Base-by-base conservation (phyloP, 768 basidiomycete genomes). In the Macrolepiota albuminosa region DNA sequence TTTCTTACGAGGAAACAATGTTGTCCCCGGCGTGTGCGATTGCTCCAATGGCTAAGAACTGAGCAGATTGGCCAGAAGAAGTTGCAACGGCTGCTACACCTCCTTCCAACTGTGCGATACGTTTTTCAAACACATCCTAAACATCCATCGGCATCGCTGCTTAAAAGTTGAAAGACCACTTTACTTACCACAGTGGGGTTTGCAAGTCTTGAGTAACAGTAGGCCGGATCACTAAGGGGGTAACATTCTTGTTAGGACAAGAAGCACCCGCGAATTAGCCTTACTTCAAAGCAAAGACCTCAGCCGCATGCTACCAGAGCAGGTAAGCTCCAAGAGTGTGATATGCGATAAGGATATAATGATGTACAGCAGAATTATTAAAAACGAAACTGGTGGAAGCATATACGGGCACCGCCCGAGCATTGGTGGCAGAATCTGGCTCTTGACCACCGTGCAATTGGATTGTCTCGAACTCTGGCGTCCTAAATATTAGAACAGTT, bases 101-200 rank as follows among this genome's bases (percentile, higher is more conserved):
- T 11, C 89, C 88, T 70, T 93, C 91, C n/a, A 93, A 78, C 0
- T 87, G 87, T 4, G 88, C 86, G 31, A 92, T 85, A 7, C 91
- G 84, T 58, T 86, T 80, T 70, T 93, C 91, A 63, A 93, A 91
- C 1, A 91, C 87, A 57, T 85, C 86, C 88, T 89, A 57, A 18
- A 39, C 18, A 9, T 43, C 4, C 6, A 16, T 43, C 11, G 21
- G 21, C 21, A 21, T 21, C 21, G 21, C 21, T 21, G 21, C 21
- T 21, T 21, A 21, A 21, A 21, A 21, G 21, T 21, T 21, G 21
- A 21, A 33, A 31, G 13, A 11, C 31, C 7, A 26, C 1, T 40
- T 11, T n/a, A 76, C 81, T 37, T 69, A 84, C 85, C 39, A 84
- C 79, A 1, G 85, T 86, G 16, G 87, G 86, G 67, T 88, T 89